Evolutionary conservation across 1,284 basidiomycete genomes (phyloP).

Genomic region (Ganoderma leucocontextum): DNA sequence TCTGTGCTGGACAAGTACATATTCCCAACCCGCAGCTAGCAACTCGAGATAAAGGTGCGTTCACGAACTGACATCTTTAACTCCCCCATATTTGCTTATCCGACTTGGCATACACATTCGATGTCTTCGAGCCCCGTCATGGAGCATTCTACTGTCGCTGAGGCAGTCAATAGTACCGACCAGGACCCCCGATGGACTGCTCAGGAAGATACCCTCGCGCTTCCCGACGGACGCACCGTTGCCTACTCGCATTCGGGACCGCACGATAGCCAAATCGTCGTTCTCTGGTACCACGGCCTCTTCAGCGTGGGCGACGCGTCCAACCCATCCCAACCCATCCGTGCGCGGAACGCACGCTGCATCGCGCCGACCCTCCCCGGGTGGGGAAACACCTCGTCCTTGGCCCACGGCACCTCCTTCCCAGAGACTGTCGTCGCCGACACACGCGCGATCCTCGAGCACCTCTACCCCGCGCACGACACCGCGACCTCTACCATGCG

Average conservation of each 20-base stretch:
- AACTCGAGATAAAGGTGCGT: neutral
- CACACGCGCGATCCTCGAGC: slow-evolving; percentile 55
- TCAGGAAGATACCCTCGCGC: slow-evolving; percentile 49
- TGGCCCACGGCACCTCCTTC: slow-evolving; percentile 46
- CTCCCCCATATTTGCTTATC: neutral
- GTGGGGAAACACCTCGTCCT: slow-evolving; percentile 61
- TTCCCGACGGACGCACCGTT: slow-evolving; percentile 55
- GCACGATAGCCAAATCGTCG: slow-evolving; percentile 51
- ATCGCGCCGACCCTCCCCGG: slow-evolving; percentile 62
- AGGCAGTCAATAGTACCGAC: neutral
- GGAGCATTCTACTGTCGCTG: neutral
- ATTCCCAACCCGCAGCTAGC: neutral
- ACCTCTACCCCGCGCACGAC: slow-evolving; percentile 53
- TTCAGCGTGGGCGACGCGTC: slow-evolving; percentile 55
- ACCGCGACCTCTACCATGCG: slow-evolving; percentile 43
- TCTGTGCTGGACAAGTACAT: neutral
- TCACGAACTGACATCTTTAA: neutral
- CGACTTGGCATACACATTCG: neutral
- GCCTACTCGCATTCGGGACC: slow-evolving; percentile 61
- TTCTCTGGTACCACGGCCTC: slow-evolving; percentile 61
- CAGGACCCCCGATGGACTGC: slow-evolving; percentile 10
- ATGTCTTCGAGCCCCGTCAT: neutral
- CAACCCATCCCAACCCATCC: slow-evolving; percentile 40
- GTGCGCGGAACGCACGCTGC: slow-evolving; percentile 52
- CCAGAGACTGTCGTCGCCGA: slow-evolving; percentile 54